A percentile compares a stretch with the other conserved stretches of the same genome.
Conservation (phyloP, 2,329 filamentous ascomycete genomes). For the Penicillium fuscoglaucum region DNA sequence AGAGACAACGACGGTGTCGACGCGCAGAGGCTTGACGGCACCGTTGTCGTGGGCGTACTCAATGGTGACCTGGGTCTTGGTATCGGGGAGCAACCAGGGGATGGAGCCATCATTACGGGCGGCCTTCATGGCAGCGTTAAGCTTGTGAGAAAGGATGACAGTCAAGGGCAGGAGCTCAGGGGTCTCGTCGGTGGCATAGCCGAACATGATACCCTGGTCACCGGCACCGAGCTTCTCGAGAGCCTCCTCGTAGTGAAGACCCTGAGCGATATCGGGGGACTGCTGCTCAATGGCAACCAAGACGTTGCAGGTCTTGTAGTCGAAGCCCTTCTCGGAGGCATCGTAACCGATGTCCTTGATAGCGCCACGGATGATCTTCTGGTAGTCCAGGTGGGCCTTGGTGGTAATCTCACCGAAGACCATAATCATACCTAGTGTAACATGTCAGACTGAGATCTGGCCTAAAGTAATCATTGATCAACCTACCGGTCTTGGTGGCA, state of each 20-base stretch:
- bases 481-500: constrained; percentile 92
- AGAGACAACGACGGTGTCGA: constrained; percentile 95
- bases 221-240: constrained; percentile 97
- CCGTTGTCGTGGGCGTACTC: constrained; percentile 96
- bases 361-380: constrained; percentile 89
- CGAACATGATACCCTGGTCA: constrained; percentile 99
- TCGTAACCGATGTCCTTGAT: constrained; percentile 99
- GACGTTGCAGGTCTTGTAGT: constrained; percentile 99
- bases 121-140: constrained; percentile 90
- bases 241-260: constrained; percentile 96
- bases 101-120: constrained; percentile 84
- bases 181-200: constrained; percentile 98
- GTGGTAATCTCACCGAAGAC: constrained; percentile 98
- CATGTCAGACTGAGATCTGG: constrained; percentile 19
- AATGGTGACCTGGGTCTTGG: constrained; percentile 99
- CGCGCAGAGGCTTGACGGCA: constrained; percentile 85
- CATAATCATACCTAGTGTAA: constrained; percentile 77
- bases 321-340: constrained; percentile 94
- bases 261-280: constrained; percentile 97
- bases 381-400: constrained; percentile 94
- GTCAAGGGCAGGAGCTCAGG: constrained; percentile 95
- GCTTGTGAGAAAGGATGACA: constrained; percentile 90
- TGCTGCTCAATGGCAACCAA: constrained; percentile 99
- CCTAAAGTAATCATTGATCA: constrained; percentile 9
- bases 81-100: constrained; percentile 95